Evolutionary conservation across 2,329 filamentous ascomycete species (phyloP).

Genomic region (Aspergillus quadricinctus): DNA sequence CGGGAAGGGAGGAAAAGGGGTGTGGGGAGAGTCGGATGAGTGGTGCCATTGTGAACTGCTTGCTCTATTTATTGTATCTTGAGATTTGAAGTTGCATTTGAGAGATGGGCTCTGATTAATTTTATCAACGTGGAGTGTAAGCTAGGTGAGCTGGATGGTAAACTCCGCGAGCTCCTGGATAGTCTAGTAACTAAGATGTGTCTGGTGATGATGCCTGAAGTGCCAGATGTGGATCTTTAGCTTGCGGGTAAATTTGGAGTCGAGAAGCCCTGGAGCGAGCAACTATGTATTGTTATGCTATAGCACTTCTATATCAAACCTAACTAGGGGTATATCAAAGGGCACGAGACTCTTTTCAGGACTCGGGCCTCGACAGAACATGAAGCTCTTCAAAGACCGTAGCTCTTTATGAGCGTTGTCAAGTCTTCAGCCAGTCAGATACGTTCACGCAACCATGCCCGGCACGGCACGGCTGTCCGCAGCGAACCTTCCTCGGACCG

Average conservation of each 20-base stretch:
- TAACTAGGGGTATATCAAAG: background rate
- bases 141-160: too few species aligned
- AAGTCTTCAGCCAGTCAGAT: too few species aligned
- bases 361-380: background rate
- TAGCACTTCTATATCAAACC: background rate
- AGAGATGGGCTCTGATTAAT: background rate
- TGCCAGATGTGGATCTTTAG: background rate
- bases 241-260: background rate
- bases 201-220: too few species aligned
- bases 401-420: too few species aligned
- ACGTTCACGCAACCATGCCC: too few species aligned
- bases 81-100: background rate
- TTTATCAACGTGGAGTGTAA: background rate
- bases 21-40: constrained; percentile 25
- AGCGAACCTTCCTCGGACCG: background rate
- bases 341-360: background rate
- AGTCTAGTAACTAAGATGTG: too few species aligned
- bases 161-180: too few species aligned
- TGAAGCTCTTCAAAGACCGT: background rate
- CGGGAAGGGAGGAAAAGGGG: constrained; percentile 25
- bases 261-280: background rate
- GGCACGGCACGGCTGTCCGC: background rate
- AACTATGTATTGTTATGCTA: background rate
- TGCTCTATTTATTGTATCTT: background rate
- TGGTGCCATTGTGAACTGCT: background rate